Percentiles rank a stretch among this genome's conserved stretches.
Conservation (phyloP, 495 filamentous ascomycete species). For the Astrocystis sublimbata region DNA sequence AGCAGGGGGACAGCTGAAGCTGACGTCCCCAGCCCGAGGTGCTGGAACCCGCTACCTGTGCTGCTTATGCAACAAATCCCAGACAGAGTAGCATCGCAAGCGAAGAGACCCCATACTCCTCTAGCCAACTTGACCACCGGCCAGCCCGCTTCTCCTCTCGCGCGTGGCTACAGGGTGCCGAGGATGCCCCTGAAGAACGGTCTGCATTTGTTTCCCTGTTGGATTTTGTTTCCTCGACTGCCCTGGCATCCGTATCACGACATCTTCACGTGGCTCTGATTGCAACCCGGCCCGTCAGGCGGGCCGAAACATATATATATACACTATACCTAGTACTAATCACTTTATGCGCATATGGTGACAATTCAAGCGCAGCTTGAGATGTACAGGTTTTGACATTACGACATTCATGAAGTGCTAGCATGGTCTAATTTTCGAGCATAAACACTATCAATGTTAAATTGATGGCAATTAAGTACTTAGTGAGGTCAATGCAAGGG, state of each 20-base stretch:
- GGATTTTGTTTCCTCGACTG: constrained; percentile 8
- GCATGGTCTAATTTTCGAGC: too few species aligned
- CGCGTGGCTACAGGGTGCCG: constrained; percentile 14
- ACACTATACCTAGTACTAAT: too few species aligned
- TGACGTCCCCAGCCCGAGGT: constrained; percentile 17
- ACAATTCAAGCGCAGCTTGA: background rate
- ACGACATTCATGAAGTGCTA: too few species aligned
- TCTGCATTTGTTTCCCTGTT: constrained; percentile 14
- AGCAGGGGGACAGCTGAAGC: constrained; percentile 7
- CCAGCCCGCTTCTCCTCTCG: constrained; percentile 9
- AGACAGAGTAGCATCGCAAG: constrained; percentile 15
- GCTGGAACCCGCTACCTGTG: constrained; percentile 16
- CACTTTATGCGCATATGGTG: too few species aligned
- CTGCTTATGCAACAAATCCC: constrained; percentile 8
- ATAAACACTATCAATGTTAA: too few species aligned
- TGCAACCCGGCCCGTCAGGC: constrained; percentile 5
- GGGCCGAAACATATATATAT: background rate
- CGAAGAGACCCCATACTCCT: constrained; percentile 11
- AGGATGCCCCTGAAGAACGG: constrained; percentile 15
- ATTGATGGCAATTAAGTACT: too few species aligned
- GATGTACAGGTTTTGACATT: background rate
- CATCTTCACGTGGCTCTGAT: constrained; percentile 20
- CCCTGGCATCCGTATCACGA: constrained; percentile 19
- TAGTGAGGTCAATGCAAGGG: too few species aligned
- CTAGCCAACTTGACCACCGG: constrained; percentile 16